Evolutionary conservation across 805 yeast species (phyloP).

Genomic region (Candida boleticola): DNA sequence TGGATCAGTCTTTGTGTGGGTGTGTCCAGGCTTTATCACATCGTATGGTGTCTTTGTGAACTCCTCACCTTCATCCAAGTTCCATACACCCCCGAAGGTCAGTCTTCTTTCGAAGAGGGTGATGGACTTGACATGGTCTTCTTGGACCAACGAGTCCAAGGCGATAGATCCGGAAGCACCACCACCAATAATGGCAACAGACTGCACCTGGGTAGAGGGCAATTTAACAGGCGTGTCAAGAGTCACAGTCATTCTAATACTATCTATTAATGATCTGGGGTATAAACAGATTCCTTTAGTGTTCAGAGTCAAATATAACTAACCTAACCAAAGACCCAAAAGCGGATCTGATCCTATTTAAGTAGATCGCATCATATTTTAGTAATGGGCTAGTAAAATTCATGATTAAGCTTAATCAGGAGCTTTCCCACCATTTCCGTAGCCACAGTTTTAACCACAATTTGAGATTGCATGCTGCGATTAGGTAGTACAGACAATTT

Average conservation of each 20-base stretch:
- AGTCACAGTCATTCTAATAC: background rate
- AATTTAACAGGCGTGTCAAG: slow-evolving; percentile 9
- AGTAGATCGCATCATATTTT: too few relatives aligned
- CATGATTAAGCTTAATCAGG: too few relatives aligned
- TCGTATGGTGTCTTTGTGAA: slow-evolving; percentile 17
- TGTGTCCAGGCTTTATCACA: slow-evolving; percentile 19
- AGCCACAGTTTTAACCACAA: slow-evolving; percentile 2
- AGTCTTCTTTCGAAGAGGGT: slow-evolving; percentile 41
- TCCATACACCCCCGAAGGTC: slow-evolving; percentile 46
- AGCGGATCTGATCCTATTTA: background rate
- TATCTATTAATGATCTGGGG: too few relatives aligned
- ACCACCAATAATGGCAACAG: slow-evolving; percentile 48
- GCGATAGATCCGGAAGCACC: slow-evolving; percentile 50
- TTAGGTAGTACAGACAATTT: background rate
- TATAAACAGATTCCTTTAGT: slow-evolving; percentile 30
- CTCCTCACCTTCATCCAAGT: slow-evolving; percentile 19
- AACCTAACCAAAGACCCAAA: slow-evolving; percentile 49
- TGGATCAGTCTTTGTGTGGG: slow-evolving; percentile 23
- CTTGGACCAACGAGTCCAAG: slow-evolving; percentile 37
- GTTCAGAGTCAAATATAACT: slow-evolving; percentile 35
- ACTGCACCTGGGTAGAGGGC: slow-evolving; percentile 14
- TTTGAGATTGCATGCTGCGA: background rate
- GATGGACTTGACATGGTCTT: slow-evolving; percentile 28
- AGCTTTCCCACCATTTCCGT: background rate
- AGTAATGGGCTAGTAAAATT: too few relatives aligned